Percentiles rank a stretch among this genome's conserved stretches.
Evolutionary conservation across 495 filamentous ascomycete species (phyloP).

Genomic region (Penicillium coffeae): DNA sequence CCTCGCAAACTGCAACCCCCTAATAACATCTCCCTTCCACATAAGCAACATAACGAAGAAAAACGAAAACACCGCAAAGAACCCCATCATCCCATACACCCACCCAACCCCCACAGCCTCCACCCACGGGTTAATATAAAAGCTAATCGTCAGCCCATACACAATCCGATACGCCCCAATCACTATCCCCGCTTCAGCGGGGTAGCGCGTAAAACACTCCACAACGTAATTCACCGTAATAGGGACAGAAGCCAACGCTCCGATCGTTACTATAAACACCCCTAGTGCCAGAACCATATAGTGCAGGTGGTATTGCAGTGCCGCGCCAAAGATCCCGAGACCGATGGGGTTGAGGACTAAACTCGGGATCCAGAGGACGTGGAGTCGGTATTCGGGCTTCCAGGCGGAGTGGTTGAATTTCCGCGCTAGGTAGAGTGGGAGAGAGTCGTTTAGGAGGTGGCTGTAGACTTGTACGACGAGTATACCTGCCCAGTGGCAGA

Average conservation of each 20-base stretch:
- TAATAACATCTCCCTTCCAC: conserved; percentile 30
- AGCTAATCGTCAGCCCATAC: conserved; percentile 43
- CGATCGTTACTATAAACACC: conserved; percentile 41
- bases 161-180: conserved; percentile 40
- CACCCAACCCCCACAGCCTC: conserved; percentile 43
- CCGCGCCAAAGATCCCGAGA: conserved; percentile 45
- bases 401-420: conserved; percentile 37
- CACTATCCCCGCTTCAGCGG: conserved; percentile 39
- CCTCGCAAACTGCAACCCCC: conserved; percentile 19
- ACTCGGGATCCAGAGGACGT: conserved; percentile 43
- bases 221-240: conserved; percentile 48
- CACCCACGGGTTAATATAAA: conserved; percentile 47
- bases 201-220: conserved; percentile 41
- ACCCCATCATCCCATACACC: conserved; percentile 51
- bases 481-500: conserved; percentile 47
- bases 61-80: conserved; percentile 41
- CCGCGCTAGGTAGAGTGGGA: conserved; percentile 37
- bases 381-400: conserved; percentile 51
- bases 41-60: conserved; percentile 30
- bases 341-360: conserved; percentile 45
- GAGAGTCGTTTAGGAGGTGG: conserved; percentile 40
- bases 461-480: conserved; percentile 40
- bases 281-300: conserved; percentile 47
- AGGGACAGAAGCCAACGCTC: conserved; percentile 36
- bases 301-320: conserved; percentile 45